phyloP scores from a whole-genome alignment of 2,329 filamentous ascomycete species.

The Blumeriella jaapii region DNA sequence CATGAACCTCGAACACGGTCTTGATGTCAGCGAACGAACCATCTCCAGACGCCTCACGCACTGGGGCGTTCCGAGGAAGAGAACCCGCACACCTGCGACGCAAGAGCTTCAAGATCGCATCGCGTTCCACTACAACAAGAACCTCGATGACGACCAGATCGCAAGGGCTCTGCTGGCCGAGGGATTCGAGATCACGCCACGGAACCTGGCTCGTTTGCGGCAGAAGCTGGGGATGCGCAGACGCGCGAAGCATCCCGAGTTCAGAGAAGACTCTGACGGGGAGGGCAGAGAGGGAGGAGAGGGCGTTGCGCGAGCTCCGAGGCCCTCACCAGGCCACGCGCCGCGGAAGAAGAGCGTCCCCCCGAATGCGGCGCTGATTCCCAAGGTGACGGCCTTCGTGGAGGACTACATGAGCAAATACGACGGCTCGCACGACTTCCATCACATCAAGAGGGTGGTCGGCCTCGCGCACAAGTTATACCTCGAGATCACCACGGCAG shows the following conservation, averaged over 20 bases:
- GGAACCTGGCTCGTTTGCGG: slow-evolving; percentile 21
- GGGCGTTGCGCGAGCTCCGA: slow-evolving; percentile 3
- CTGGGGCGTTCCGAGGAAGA: slow-evolving; percentile 24
- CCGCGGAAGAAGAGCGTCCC: slow-evolving; percentile 13
- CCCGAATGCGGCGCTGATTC: slow-evolving; percentile 29
- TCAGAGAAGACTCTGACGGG: slow-evolving; percentile 21
- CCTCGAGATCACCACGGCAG: slow-evolving; percentile 18
- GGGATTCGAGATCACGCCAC: slow-evolving; percentile 21
- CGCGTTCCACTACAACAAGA: slow-evolving; percentile 23
- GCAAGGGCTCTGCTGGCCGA: slow-evolving; percentile 17
- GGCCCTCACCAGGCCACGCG: slow-evolving; percentile 7
- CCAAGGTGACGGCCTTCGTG: slow-evolving; percentile 49
- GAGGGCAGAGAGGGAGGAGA: slow-evolving; percentile 11
- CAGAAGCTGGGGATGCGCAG: slow-evolving; percentile 24
- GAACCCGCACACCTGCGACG: slow-evolving; percentile 14
- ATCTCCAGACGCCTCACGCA: slow-evolving; percentile 21
- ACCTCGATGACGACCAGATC: slow-evolving; percentile 25
- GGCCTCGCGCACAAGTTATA: slow-evolving; percentile 44
- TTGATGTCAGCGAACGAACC: slow-evolving; percentile 23
- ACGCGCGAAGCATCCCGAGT: slow-evolving; percentile 23
- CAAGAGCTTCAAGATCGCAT: slow-evolving; percentile 21
- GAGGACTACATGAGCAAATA: slow-evolving; percentile 63
- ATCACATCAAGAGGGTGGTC: slow-evolving; percentile 71
- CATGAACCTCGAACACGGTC: slow-evolving; percentile 21
- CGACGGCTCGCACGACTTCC: slow-evolving; percentile 81